Evolutionary conservation across 192 early-diverging fungal genomes (phyloP).

Genomic region (Podila epicladia): DNA sequence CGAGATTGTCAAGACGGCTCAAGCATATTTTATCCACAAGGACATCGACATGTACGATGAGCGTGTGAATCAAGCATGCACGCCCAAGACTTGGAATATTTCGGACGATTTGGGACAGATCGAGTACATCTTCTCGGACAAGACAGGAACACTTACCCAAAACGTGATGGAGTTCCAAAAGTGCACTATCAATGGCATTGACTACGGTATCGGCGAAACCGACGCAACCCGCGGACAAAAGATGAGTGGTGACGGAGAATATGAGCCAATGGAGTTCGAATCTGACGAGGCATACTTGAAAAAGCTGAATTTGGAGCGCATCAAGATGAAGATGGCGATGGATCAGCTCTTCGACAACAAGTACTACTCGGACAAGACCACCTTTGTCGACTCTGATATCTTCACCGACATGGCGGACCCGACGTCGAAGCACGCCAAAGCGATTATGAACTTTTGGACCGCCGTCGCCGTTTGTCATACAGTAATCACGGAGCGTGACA

Average conservation of each 20-base stretch:
- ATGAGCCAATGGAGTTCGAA: constrained; percentile 32
- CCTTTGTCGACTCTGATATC: constrained; percentile 76
- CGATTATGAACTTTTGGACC: constrained; percentile 83
- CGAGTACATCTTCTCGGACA: constrained; percentile 97
- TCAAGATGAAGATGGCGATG: constrained; percentile 69
- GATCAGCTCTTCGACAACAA: constrained; percentile 65
- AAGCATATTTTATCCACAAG: constrained; percentile 91
- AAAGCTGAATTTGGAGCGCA: constrained; percentile 52
- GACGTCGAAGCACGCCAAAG: constrained; percentile 65
- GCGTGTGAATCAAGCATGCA: constrained; percentile 77
- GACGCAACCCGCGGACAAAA: constrained; percentile 60
- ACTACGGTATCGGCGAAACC: constrained; percentile 79
- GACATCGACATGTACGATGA: constrained; percentile 94
- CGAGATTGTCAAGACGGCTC: constrained; percentile 91
- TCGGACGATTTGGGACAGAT: constrained; percentile 96
- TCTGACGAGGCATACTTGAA: constrained; percentile 38
- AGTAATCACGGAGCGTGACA: constrained; percentile 72
- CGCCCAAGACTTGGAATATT: constrained; percentile 89
- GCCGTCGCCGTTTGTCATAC: constrained; percentile 91
- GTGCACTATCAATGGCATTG: constrained; percentile 86
- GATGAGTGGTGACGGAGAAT: constrained; percentile 44
- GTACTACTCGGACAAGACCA: constrained; percentile 69
- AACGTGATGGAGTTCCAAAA: constrained; percentile 97
- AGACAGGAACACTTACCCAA: constrained; percentile 96
- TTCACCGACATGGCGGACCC: constrained; percentile 69